Conservation (phyloP, 1,284 basidiomycete genomes). For the Sporisorium graminicola region DNA sequence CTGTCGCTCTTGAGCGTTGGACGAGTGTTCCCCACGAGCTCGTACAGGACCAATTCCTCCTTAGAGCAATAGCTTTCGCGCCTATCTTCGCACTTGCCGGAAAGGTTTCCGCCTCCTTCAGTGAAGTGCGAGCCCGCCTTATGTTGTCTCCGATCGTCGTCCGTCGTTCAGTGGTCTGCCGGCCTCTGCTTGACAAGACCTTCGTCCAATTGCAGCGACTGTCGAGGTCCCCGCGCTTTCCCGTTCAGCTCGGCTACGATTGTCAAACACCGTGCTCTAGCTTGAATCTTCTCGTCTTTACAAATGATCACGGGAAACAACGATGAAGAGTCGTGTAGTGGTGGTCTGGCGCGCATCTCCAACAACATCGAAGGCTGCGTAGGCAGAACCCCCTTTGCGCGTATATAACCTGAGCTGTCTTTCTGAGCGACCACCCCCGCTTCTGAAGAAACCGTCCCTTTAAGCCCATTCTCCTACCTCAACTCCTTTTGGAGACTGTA, state of each 20-base stretch:
- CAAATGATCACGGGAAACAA: neutral
- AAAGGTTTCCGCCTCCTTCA: neutral
- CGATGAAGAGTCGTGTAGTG: neutral
- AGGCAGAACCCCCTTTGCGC: neutral
- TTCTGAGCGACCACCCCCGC: neutral
- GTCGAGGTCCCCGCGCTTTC: neutral
- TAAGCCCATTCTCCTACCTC: too few species aligned
- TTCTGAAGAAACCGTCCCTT: neutral
- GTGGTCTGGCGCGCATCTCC: neutral
- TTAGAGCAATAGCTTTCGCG: neutral
- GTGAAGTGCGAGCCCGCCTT: conserved; percentile 4
- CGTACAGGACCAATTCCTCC: too few species aligned
- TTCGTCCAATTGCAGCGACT: conserved; percentile 8
- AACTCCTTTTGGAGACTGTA: neutral
- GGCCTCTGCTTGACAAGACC: conserved; percentile 12
- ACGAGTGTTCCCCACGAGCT: conserved; percentile 5
- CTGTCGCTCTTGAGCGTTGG: neutral
- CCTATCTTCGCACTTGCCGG: neutral
- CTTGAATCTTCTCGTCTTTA: neutral
- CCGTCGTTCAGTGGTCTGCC: neutral
- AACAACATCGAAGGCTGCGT: neutral
- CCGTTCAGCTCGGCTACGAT: neutral
- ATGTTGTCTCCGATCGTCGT: conserved; percentile 31
- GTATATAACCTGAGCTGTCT: conserved; percentile 9
- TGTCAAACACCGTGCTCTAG: neutral